Evolutionary conservation across 148 eudicot species (phyloP), one percentile per base, ranked within the genome.

Genomic region (Chenopodium suecicum): DNA sequence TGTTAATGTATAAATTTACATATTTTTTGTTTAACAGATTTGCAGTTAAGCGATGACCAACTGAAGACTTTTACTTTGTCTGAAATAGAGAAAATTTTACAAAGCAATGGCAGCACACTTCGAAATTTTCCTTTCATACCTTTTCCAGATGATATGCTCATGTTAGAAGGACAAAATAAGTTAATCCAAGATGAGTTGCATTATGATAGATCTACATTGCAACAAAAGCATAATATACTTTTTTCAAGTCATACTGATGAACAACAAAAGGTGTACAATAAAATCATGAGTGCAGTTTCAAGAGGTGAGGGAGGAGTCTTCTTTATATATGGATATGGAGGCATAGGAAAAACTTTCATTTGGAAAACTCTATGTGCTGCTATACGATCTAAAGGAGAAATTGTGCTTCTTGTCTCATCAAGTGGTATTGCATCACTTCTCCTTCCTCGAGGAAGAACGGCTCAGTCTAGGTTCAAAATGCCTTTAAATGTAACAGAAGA

Each of bases 301-400:
- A 20, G 14, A 4, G n/a, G 67, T 11, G 12, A 37, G 1, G 84
- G 76, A 1, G 84, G 82, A 22, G 70, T 84, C 4, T 81, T 74
- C 20, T 86, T 81, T 32, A 29, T 83, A 2, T 74, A 86, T 81
- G 88, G 84, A 4, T 78, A 78, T 52, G 82, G 86, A 23, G 80
- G 86, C 1, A 86, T 83, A 2, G 78, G 88, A 19, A 86, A 86
- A 20, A 81, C 78, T 0, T 86, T 81, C 10, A 22, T 86, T 2
- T 78, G 84, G 84, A 83, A 64, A 50, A 69, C 88, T 1, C 17
- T 86, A 5, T 62, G 74, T 2, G 32, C 52, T 6, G 32, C 41
- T 17, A 16, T 86, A 0, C 52, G 84, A 3, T 66, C 74, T 2
- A 60, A 29, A 69, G 82, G 84, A 7, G 71, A 81, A 0, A 83